Base-by-base conservation (phyloP, 2,329 filamentous ascomycete species). In the Mycosphaerella arachidis region DNA sequence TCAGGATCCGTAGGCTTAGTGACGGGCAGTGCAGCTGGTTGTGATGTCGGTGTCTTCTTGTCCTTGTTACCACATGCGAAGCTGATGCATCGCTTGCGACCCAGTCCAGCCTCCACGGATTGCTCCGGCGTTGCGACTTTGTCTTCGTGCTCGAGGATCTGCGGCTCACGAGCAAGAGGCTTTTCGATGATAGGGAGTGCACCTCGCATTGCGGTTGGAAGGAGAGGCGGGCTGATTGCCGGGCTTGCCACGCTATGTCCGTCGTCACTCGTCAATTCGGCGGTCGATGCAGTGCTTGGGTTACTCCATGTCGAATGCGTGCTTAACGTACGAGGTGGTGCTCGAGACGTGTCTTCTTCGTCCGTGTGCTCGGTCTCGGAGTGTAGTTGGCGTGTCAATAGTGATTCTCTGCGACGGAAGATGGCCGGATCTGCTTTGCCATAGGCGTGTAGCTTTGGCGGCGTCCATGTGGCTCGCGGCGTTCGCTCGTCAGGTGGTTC, bases 241-340 rank as follows among this genome's bases (percentile, higher is more conserved):
- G 93, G 92, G 70, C 91, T 97, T 18, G 92, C 96, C 60, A 95
- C 78, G 60, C 91, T 92, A 16, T 67, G 67, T 20, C 72, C 73
- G 59, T 90, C 94, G 70, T 97, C 94, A 75, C 92, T 97, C n/a
- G 92, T 97, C 59, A 97, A 81, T 66, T 97, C 93, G 40, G 90
- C 90, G 3, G 91, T 95, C 1, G 92, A 96, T 50, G 90, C 83
- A 61, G 88, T 77, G 76, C 92, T 96, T 66, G 86, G 79, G 71
- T 88, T 93, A 79, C 91, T 95, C 73, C 87, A 88, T 68, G 88
- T 86, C 61, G 89, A 93, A 61, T 86, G 76, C 64, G 73, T 82
- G 43, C 79, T 81, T 59, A 80, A 67, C 46, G 78, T 77, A 67
- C 80, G 75, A 63, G 70, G 69, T 58, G 72, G 66, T 59, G 66